A percentile compares a stretch with the other conserved stretches of the same genome.
Conservation (phyloP, 202 grass and related monocot genomes). For the Panicum virgatum region DNA sequence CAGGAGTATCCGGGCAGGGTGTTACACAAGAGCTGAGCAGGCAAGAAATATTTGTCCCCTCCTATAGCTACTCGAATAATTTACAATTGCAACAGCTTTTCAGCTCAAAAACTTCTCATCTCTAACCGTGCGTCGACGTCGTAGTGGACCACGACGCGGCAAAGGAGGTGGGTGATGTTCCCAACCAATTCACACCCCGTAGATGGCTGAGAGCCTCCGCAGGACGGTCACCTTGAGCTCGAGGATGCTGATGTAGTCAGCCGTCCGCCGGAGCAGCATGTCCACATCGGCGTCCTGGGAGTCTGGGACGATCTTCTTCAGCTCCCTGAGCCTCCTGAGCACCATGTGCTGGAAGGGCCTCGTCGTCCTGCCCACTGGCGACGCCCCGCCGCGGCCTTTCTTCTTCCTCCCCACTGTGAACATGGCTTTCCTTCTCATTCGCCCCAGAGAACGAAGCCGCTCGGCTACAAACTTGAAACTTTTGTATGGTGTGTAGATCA, state of each 20-base stretch:
- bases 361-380: conserved; percentile 26
- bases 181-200: conserved; percentile 21
- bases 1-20: no score
- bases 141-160: neutral
- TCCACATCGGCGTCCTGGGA: conserved; percentile 39
- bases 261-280: conserved; percentile 45
- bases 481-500: conserved; percentile 6
- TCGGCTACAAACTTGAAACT: neutral
- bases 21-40: conserved; percentile 34
- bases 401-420: conserved; percentile 46
- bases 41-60: conserved; percentile 37
- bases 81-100: conserved; percentile 30
- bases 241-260: conserved; percentile 70
- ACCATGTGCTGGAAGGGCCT: conserved; percentile 50
- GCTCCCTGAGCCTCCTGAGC: conserved; percentile 60
- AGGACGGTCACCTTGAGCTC: conserved; percentile 59
- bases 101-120: conserved; percentile 29
- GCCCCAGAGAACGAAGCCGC: neutral
- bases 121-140: conserved; percentile 22
- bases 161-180: neutral
- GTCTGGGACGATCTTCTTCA: conserved; percentile 73
- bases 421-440: conserved; percentile 53
- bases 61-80: conserved; percentile 22
- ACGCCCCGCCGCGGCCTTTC: conserved; percentile 17
- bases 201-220: conserved; percentile 53